Evolutionary conservation across 768 basidiomycete genomes (phyloP), one percentile per base, ranked within the genome.

Genomic region (Scleroderma citrinum): DNA sequence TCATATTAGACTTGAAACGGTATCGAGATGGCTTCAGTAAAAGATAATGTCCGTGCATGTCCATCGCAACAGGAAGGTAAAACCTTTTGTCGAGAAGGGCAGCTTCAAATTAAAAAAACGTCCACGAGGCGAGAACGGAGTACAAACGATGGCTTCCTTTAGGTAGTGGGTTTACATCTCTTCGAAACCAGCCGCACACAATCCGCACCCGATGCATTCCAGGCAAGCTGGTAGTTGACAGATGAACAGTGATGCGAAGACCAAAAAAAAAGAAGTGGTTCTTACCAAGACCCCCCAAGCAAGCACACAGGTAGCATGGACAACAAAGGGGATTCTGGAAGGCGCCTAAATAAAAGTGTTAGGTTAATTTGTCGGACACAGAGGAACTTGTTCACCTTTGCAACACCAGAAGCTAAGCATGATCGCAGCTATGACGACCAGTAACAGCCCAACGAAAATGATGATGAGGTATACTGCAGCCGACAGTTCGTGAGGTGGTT

Each of bases 271-370:
- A 16, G 21, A n/a, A n/a, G n/a, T n/a, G n/a, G n/a, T n/a, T 29
- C 70, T 54, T 57, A 82, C 82, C 78, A 16, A 85, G 71, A 34
- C 83, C 83, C 48, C 83, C 83, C 49, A 82, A 85, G 61, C 81
- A 85, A 4, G 83, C 83, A 53, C 83, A 85, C 7, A 84, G 69
- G 60, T 86, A 86, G 57, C 83, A 85, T 1, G 83, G 83, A 55
- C 81, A 83, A 55, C 82, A 85, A 0, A 76, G 66, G 2, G 83
- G 83, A 49, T 85, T 85, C 51, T 78, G 57, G 56, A 83, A 84
- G 0, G 76, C 60, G 14, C 76, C 79, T 80, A 42, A 19, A 41
- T 45, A 49, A 12, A 20, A 29, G 34, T 41, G 39, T 48, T 26
- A 37, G 44, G 21, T 29, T 40, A 20, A n/a, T 32, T 19, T 7